These are phyloP conservation scores for Phoma sp. DNA, from an alignment of 2,329 filamentous ascomycete species.

Conservation along the genomic window DNA sequence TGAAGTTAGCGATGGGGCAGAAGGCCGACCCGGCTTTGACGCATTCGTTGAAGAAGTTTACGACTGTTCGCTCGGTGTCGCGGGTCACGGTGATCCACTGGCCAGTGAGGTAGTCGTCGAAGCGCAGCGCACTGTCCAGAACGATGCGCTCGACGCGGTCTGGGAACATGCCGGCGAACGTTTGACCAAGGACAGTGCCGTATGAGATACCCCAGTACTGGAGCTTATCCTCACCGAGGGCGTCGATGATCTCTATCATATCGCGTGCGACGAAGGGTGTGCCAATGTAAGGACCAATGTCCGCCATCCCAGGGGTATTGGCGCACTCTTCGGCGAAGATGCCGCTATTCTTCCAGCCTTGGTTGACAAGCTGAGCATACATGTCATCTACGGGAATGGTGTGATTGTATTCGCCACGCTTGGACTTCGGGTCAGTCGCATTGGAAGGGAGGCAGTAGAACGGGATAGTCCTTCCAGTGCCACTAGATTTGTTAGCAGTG, in stretches of 20 bases:
- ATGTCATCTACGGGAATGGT: conserved; percentile 13
- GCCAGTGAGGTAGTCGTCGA: conserved; percentile 19
- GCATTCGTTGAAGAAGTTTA: conserved; percentile 21
- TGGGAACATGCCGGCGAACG: conserved; percentile 52
- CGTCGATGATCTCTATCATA: conserved; percentile 26
- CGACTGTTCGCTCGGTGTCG: conserved; percentile 18
- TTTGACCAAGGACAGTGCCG: conserved; percentile 54
- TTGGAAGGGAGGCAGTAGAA: conserved; percentile 17
- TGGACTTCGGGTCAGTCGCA: conserved; percentile 1
- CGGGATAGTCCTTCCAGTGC: conserved; percentile 22
- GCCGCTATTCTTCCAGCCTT: conserved; percentile 18
- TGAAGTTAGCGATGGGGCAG: conserved; percentile 19
- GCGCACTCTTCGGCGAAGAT: conserved; percentile 15
- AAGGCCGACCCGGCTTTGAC: conserved; percentile 14
- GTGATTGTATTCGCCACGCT: conserved; percentile 19
- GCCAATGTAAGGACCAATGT: conserved; percentile 20
- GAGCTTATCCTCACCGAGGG: conserved; percentile 21
- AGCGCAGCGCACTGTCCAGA: conserved; percentile 38
- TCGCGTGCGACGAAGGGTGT: conserved; percentile 25
- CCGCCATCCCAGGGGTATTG: conserved; percentile 17
- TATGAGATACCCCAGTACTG: conserved; percentile 52
- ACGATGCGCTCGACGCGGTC: conserved; percentile 41
- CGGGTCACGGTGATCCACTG: conserved; percentile 18
- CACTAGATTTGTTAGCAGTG: conserved; percentile 10
- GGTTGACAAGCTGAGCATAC: conserved; percentile 12